Percentiles rank a stretch among this genome's conserved stretches.
Evolutionary conservation across 768 basidiomycete genomes (phyloP).

Genomic region (Cystofilobasidium macerans): DNA sequence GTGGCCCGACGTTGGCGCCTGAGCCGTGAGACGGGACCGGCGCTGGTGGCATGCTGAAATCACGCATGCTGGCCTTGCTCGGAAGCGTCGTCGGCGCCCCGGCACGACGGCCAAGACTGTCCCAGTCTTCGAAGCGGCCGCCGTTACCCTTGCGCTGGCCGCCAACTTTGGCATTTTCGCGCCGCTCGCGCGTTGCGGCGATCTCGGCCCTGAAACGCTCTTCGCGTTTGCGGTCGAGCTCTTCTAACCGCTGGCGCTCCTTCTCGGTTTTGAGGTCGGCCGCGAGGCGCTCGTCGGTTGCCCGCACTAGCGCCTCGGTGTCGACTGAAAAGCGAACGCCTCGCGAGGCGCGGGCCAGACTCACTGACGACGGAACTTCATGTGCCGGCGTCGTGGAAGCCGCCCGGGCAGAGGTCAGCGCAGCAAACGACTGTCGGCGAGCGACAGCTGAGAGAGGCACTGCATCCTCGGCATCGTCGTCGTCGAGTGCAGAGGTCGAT

Average conservation of each 20-base stretch:
- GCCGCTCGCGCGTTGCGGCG: conserved; percentile 8
- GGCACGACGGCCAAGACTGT: background rate
- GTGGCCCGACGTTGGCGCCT: background rate
- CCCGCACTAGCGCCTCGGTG: background rate
- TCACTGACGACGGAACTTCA: background rate
- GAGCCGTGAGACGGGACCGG: background rate
- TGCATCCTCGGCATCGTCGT: conserved; percentile 11
- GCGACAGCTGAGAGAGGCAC: conserved; percentile 11
- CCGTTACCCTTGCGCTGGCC: conserved; percentile 15
- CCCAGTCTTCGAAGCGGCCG: conserved; percentile 18
- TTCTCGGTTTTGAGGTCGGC: conserved; percentile 11
- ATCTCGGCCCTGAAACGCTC: conserved; percentile 14
- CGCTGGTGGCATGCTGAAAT: background rate
- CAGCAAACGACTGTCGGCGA: conserved; percentile 4
- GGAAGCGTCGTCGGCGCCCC: background rate
- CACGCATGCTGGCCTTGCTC: conserved; percentile 11
- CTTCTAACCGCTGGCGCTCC: conserved; percentile 10
- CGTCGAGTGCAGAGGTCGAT: background rate
- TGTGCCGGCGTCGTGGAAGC: background rate
- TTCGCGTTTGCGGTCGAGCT: conserved; percentile 13
- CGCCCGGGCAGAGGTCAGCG: background rate
- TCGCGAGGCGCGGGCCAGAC: background rate
- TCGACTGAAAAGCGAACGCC: conserved; percentile 16
- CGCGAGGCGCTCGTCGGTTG: conserved; percentile 1
- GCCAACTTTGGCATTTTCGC: conserved; percentile 17